A percentile compares a stretch with the other conserved stretches of the same genome.
Evolutionary conservation across 352 stramenopile genomes (phyloP).

Genomic region (Achlya hypogyna): DNA sequence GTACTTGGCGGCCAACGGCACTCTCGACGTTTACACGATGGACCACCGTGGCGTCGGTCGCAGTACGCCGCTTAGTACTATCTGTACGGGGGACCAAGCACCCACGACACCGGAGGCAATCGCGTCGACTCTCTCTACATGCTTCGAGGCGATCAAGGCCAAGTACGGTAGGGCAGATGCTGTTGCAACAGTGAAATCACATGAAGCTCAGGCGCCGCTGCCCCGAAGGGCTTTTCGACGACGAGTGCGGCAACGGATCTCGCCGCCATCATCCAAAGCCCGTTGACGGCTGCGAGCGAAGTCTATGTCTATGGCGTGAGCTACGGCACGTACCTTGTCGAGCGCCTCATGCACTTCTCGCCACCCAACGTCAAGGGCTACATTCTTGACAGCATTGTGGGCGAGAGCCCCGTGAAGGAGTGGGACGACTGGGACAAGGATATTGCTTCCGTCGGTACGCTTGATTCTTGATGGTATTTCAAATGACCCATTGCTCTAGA

Average conservation of each 20-base stretch:
- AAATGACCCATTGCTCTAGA: neutral
- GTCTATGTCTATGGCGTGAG: constrained; percentile 44
- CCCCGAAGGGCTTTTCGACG: constrained; percentile 22
- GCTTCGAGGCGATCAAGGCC: neutral
- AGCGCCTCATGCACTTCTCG: constrained; percentile 42
- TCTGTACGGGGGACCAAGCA: neutral
- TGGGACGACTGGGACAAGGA: neutral
- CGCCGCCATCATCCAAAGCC: constrained; percentile 18
- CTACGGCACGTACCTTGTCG: constrained; percentile 47
- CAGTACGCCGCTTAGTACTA: neutral
- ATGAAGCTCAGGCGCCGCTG: neutral
- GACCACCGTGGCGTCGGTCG: constrained; percentile 26
- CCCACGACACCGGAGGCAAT: neutral
- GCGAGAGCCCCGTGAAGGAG: neutral
- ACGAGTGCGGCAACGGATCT: constrained; percentile 26
- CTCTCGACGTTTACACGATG: constrained; percentile 27
- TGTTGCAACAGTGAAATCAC: neutral
- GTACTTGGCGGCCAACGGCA: neutral
- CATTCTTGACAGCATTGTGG: constrained; percentile 31
- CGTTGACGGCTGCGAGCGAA: neutral
- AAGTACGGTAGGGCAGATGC: neutral
- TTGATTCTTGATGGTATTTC: neutral
- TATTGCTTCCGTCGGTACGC: neutral
- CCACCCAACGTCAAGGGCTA: constrained; percentile 33
- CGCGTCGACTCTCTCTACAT: neutral